A percentile compares a stretch with the other conserved stretches of the same genome.
phyloP scores from a whole-genome alignment of 2,329 filamentous ascomycete genomes.

The Onygenales sp. region DNA sequence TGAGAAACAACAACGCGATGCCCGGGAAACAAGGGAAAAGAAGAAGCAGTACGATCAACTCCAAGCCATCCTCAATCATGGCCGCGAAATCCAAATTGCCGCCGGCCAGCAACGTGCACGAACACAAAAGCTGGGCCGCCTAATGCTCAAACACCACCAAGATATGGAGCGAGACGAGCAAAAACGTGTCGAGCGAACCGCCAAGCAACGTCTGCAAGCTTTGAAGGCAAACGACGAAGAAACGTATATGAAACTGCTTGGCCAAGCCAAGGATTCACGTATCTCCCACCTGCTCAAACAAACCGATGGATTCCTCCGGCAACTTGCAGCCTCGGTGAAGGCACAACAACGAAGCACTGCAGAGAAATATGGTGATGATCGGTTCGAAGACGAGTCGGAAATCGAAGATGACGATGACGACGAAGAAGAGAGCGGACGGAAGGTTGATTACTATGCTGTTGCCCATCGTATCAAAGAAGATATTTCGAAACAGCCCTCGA shows the following conservation, averaged over 20 bases:
- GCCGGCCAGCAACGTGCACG: constrained; percentile 61
- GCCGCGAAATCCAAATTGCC: constrained; percentile 63
- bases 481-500: constrained; percentile 69
- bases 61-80: constrained; percentile 73
- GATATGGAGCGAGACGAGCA: constrained; percentile 99
- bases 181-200: constrained; percentile 93
- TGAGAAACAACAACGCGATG: constrained; percentile 96
- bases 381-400: constrained; percentile 52
- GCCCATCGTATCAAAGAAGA: constrained; percentile 94
- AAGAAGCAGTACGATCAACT: constrained; percentile 94
- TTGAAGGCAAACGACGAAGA: constrained; percentile 99
- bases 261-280: constrained; percentile 98
- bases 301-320: constrained; percentile 93
- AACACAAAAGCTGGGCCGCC: constrained; percentile 73
- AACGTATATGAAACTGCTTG: constrained; percentile 93
- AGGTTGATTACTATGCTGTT: constrained; percentile 98
- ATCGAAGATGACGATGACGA: constrained; percentile 61
- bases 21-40: constrained; percentile 91
- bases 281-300: constrained; percentile 95
- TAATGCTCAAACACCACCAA: constrained; percentile 84
- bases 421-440: constrained; percentile 56
- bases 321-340: constrained; percentile 90
- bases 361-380: constrained; percentile 62
- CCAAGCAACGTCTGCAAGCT: constrained; percentile 98
- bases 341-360: constrained; percentile 79